phyloP scores from a whole-genome alignment of 345 rosid species.

The Conringia planisiliqua region DNA sequence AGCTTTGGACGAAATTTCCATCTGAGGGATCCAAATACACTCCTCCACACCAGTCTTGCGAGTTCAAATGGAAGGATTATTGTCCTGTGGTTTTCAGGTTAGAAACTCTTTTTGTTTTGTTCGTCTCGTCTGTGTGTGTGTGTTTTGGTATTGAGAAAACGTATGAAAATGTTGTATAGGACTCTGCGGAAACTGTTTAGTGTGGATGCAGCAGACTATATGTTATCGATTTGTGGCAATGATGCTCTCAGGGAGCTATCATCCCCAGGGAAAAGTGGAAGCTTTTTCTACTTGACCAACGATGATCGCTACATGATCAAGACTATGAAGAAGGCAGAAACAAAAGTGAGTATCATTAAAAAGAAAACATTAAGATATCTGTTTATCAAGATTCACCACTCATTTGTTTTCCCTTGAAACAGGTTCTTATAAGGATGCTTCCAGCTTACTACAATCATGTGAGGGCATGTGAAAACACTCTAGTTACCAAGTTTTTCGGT shows the following conservation, averaged over 20 bases:
- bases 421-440: conserved; percentile 96
- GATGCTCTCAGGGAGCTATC: conserved; percentile 97
- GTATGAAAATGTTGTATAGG: conserved; percentile 39
- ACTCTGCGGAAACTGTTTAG: conserved; percentile 84
- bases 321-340: conserved; percentile 97
- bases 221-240: conserved; percentile 91
- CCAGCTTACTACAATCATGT: conserved; percentile 96
- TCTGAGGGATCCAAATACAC: conserved; percentile 92
- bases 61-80: conserved; percentile 96
- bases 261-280: conserved; percentile 98
- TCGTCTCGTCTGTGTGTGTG: background rate
- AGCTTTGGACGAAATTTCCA: conserved; percentile 96
- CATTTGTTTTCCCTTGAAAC: conserved; percentile 4
- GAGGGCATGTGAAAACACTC: conserved; percentile 76
- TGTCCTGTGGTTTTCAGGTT: conserved; percentile 98
- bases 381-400: background rate
- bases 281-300: conserved; percentile 86
- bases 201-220: conserved; percentile 96
- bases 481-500: conserved; percentile 91
- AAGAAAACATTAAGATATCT: background rate
- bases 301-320: conserved; percentile 98
- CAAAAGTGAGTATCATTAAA: conserved; percentile 45
- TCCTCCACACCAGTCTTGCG: conserved; percentile 90
- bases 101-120: background rate
- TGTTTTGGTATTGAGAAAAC: background rate